These are phyloP conservation scores for Xylogone sp. DNA, from an alignment of 2,329 filamentous ascomycete genomes.

Conservation along the genomic window DNA sequence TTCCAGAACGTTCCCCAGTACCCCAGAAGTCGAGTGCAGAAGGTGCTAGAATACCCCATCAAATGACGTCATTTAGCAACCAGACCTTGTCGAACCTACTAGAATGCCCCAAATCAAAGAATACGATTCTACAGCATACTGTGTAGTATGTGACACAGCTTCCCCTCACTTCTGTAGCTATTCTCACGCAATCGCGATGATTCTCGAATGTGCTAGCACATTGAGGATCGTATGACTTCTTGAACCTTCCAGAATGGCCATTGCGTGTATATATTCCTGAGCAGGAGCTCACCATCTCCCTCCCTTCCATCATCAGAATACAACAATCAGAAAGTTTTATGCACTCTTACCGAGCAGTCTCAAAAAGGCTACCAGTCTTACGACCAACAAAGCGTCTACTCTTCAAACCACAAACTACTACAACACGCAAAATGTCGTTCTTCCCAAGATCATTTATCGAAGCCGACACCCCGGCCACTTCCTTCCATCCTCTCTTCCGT, in stretches of 20 bases:
- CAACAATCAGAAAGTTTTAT: conserved; percentile 13
- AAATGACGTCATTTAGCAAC: background rate
- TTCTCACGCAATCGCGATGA: background rate
- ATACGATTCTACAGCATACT: background rate
- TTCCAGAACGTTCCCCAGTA: background rate
- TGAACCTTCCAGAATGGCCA: conserved; percentile 12
- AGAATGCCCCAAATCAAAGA: background rate
- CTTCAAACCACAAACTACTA: conserved; percentile 23
- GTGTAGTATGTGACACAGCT: background rate
- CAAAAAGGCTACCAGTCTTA: conserved; percentile 13
- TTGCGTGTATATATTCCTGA: conserved; percentile 14
- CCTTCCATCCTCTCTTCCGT: conserved; percentile 59
- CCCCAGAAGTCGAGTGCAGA: background rate
- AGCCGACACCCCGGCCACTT: conserved; percentile 36
- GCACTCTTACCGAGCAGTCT: conserved; percentile 17
- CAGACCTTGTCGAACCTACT: background rate
- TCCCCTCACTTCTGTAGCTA: background rate
- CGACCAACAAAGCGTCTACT: conserved; percentile 9
- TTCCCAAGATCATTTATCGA: conserved; percentile 47
- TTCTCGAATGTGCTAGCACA: conserved; percentile 13
- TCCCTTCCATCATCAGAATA: conserved; percentile 9
- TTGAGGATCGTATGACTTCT: conserved; percentile 4
- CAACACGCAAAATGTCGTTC: conserved; percentile 58
- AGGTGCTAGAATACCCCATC: background rate
- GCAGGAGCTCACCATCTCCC: conserved; percentile 1